phyloP scores from a whole-genome alignment of 83 land plant genomes.

The Picea abies region DNA sequence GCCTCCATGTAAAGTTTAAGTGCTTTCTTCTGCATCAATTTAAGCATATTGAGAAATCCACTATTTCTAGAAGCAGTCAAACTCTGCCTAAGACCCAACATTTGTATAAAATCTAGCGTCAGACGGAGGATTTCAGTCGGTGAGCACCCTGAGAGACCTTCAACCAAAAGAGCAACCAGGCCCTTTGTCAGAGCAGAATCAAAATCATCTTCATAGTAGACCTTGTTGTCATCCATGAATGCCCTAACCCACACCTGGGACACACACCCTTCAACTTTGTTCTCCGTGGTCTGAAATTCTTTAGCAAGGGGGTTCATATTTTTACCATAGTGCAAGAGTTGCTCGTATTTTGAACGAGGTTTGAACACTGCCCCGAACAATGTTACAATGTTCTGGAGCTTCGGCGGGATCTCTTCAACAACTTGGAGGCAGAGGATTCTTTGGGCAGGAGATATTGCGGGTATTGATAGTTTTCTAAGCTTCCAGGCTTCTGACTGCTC shows the following conservation, averaged over 20 bases:
- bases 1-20: conserved; percentile 22
- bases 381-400: too few relatives aligned
- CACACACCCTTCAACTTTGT: conserved; percentile 87
- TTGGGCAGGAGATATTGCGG: too few relatives aligned
- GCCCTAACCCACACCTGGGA: conserved; percentile 96
- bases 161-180: not conserved
- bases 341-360: too few relatives aligned
- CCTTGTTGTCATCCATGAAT: conserved; percentile 17
- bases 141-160: too few relatives aligned
- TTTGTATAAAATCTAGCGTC: conserved; percentile 53
- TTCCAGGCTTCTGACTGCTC: too few relatives aligned
- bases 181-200: conserved; percentile 88
- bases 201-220: conserved; percentile 68
- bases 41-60: conserved; percentile 80
- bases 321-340: too few relatives aligned
- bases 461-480: too few relatives aligned
- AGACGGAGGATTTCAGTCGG: too few relatives aligned
- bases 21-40: conserved; percentile 82
- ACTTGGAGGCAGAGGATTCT: too few relatives aligned
- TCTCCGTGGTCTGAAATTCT: not conserved
- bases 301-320: too few relatives aligned
- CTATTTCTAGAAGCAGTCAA: conserved; percentile 89
- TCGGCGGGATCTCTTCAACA: too few relatives aligned
- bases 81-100: conserved; percentile 87
- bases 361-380: too few relatives aligned